Percentiles rank a stretch among this genome's conserved stretches.
Conservation (phyloP, 2,329 filamentous ascomycete genomes). For the Ceratocystis cacaofunesta region DNA sequence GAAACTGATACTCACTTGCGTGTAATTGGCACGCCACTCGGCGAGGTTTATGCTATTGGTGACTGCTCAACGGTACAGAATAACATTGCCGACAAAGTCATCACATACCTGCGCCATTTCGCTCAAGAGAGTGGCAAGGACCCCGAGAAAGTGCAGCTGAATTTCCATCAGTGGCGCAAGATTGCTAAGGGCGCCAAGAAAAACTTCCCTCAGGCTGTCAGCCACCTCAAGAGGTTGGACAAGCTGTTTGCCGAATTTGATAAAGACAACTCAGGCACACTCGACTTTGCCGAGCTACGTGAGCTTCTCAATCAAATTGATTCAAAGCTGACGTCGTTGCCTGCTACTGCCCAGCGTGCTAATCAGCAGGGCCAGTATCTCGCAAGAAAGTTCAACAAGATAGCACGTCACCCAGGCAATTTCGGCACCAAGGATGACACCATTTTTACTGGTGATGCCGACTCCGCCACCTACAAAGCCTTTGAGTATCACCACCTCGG, state of each 20-base stretch:
- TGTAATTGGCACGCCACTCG: conserved; percentile 72
- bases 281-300: conserved; percentile 83
- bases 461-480: conserved; percentile 81
- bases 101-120: conserved; percentile 74
- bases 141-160: conserved; percentile 72
- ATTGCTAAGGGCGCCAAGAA: conserved; percentile 73
- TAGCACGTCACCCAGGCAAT: conserved; percentile 62
- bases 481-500: conserved; percentile 92
- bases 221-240: conserved; percentile 78
- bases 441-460: conserved; percentile 74
- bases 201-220: conserved; percentile 79
- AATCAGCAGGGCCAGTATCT: conserved; percentile 93
- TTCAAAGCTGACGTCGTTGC: conserved; percentile 81
- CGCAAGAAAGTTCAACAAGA: conserved; percentile 83
- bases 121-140: conserved; percentile 88
- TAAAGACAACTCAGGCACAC: conserved; percentile 78
- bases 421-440: conserved; percentile 53
- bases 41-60: conserved; percentile 91
- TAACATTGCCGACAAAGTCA: conserved; percentile 81
- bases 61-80: conserved; percentile 97
- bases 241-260: conserved; percentile 86
- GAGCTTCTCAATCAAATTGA: conserved; percentile 88
- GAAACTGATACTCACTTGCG: conserved; percentile 92
- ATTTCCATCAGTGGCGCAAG: conserved; percentile 74
- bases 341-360: conserved; percentile 87